Evolutionary conservation across 2,329 filamentous ascomycete genomes (phyloP).

Genomic region (Westerdykella ornata): DNA sequence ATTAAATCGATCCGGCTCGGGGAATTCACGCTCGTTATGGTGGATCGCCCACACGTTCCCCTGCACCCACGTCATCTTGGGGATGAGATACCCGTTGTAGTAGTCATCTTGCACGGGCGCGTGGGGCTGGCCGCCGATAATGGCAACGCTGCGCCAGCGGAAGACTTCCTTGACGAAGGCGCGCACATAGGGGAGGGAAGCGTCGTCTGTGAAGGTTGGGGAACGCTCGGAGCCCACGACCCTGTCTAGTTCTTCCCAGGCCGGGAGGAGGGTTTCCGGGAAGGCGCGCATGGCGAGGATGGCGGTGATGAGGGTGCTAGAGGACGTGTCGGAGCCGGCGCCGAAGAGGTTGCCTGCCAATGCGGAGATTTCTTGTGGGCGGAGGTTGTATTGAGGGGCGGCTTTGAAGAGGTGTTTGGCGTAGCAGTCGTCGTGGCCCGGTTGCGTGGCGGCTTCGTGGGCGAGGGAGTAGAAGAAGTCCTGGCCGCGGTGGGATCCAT

Average conservation of each 20-base stretch:
- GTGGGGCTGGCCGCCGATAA: slow-evolving; percentile 34
- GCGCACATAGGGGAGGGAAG: slow-evolving; percentile 35
- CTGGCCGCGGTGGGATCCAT: slow-evolving; percentile 24
- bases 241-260: slow-evolving; percentile 31
- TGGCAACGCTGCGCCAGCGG: slow-evolving; percentile 31
- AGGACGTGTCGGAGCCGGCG: slow-evolving; percentile 31
- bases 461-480: slow-evolving; percentile 34
- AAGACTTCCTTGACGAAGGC: slow-evolving; percentile 34
- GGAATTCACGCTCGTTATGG: slow-evolving; percentile 34
- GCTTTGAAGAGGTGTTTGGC: slow-evolving; percentile 40
- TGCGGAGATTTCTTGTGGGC: slow-evolving; percentile 27
- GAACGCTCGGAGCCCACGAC: slow-evolving; percentile 29
- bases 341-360: slow-evolving; percentile 30
- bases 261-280: slow-evolving; percentile 23
- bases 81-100: slow-evolving; percentile 36
- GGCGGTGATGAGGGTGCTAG: slow-evolving; percentile 31
- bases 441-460: slow-evolving; percentile 18
- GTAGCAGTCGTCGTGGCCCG: slow-evolving; percentile 30
- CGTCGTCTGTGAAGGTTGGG: slow-evolving; percentile 31
- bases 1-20: slow-evolving; percentile 35
- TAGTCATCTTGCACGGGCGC: slow-evolving; percentile 32
- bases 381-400: slow-evolving; percentile 23
- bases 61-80: slow-evolving; percentile 36
- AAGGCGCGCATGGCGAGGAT: slow-evolving; percentile 32
- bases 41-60: slow-evolving; percentile 41